These are phyloP conservation scores for Parachaetomium inaequale DNA, from an alignment of 495 filamentous ascomycete species.

Conservation along the genomic window DNA sequence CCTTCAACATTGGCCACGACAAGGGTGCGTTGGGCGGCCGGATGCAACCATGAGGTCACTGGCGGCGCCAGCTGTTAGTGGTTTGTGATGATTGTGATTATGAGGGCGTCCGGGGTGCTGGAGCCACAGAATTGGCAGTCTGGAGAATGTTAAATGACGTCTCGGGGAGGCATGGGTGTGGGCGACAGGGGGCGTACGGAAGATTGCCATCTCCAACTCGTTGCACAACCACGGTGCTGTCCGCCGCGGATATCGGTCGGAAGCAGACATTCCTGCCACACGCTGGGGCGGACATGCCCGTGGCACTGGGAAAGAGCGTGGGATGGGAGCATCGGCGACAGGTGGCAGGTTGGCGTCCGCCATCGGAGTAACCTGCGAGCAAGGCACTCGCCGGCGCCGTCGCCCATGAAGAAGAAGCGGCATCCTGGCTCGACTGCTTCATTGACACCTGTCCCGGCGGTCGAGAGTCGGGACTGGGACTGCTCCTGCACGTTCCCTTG, in stretches of 20 bases:
- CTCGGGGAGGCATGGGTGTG: not conserved
- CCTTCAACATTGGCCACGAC: not conserved
- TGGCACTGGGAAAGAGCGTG: not conserved
- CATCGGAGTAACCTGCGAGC: not conserved
- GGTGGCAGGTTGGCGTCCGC: not conserved
- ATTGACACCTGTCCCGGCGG: slow-evolving; percentile 1
- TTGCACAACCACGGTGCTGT: not conserved
- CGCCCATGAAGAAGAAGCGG: not conserved
- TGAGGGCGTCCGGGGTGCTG: not conserved
- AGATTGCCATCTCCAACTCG: not conserved
- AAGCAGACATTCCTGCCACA: not conserved
- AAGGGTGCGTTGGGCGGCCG: not conserved
- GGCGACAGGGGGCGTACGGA: not conserved
- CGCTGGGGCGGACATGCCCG: not conserved
- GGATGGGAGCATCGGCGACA: not conserved
- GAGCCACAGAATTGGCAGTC: not conserved
- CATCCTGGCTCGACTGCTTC: slow-evolving; percentile 2
- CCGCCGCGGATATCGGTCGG: not conserved
- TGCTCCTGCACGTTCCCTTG: not conserved
- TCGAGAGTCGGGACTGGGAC: not conserved
- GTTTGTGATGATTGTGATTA: not conserved
- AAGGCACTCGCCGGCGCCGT: not conserved
- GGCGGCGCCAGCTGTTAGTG: not conserved
- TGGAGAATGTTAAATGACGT: not conserved
- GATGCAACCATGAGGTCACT: not conserved